Percentiles rank a stretch among this genome's conserved stretches.
phyloP scores from a whole-genome alignment of 208 protist species.

The Leishmania turanica region DNA sequence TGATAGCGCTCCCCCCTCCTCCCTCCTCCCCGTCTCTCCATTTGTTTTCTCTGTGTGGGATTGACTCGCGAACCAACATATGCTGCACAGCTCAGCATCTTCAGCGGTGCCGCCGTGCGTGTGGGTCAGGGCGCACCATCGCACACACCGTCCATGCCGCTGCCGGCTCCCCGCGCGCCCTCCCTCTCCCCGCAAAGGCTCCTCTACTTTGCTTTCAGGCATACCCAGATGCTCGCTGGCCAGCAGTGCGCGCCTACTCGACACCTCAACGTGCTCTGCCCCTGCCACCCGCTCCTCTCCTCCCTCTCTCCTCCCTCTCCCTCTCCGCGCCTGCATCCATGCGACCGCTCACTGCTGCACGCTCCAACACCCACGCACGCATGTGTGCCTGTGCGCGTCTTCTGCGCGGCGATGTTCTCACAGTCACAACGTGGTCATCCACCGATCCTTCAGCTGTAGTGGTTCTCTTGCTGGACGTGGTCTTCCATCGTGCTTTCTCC shows the following conservation, averaged over 20 bases:
- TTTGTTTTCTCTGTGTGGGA: neutral
- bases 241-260: neutral
- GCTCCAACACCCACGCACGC: neutral
- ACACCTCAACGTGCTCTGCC: neutral
- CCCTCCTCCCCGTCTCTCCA: neutral
- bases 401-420: neutral
- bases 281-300: neutral
- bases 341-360: neutral
- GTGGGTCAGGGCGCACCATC: neutral
- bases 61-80: neutral
- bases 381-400: neutral
- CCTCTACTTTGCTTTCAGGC: neutral
- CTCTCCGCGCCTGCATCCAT: neutral
- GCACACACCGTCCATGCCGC: neutral
- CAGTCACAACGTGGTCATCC: too few species aligned
- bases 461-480: neutral
- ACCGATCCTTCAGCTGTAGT: neutral
- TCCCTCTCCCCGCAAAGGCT: neutral
- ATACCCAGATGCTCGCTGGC: neutral
- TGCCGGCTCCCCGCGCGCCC: too few species aligned
- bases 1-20: neutral
- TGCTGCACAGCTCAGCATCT: neutral
- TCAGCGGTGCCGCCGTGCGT: neutral
- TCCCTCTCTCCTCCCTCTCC: neutral
- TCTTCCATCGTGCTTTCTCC: neutral